These are phyloP conservation scores for Daldinia loculata DNA, from an alignment of 495 filamentous ascomycete genomes.

Conservation along the genomic window DNA sequence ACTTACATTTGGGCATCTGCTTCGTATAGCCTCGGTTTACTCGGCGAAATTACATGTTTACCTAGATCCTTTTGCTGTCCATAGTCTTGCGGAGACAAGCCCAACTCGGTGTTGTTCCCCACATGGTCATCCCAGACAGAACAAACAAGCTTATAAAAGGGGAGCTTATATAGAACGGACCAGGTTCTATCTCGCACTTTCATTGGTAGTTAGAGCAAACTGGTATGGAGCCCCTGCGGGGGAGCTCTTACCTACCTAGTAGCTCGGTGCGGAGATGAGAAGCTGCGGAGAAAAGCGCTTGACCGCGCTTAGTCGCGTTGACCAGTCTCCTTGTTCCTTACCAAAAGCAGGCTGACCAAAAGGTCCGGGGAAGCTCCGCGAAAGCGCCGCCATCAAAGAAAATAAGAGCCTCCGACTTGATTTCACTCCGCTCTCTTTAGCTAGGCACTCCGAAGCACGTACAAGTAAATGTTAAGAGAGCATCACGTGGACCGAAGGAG, in stretches of 20 bases:
- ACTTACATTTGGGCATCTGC: neutral
- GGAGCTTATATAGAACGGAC: neutral
- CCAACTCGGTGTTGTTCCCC: constrained; percentile 22
- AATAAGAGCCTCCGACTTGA: neutral
- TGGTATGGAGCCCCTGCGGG: constrained; percentile 26
- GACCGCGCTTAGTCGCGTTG: neutral
- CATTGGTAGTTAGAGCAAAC: constrained; percentile 16
- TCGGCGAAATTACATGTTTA: constrained; percentile 23
- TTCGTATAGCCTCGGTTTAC: constrained; percentile 1
- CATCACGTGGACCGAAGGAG: constrained; percentile 18
- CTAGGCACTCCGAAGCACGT: neutral
- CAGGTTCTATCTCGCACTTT: neutral
- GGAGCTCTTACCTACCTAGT: neutral
- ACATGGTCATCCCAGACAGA: constrained; percentile 17
- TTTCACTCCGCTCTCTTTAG: neutral
- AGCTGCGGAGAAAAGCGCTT: neutral
- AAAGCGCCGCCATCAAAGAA: constrained; percentile 25
- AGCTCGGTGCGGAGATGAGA: constrained; percentile 33
- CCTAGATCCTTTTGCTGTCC: constrained; percentile 8
- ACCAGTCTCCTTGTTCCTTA: neutral
- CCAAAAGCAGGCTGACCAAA: constrained; percentile 21
- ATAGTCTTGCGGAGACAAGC: constrained; percentile 19
- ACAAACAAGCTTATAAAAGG: constrained; percentile 14
- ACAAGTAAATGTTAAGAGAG: neutral
- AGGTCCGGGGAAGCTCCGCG: constrained; percentile 42